A percentile compares a stretch with the other conserved stretches of the same genome.
Evolutionary conservation across 2,329 filamentous ascomycete genomes (phyloP).

Genomic region (Lojkania enalia): DNA sequence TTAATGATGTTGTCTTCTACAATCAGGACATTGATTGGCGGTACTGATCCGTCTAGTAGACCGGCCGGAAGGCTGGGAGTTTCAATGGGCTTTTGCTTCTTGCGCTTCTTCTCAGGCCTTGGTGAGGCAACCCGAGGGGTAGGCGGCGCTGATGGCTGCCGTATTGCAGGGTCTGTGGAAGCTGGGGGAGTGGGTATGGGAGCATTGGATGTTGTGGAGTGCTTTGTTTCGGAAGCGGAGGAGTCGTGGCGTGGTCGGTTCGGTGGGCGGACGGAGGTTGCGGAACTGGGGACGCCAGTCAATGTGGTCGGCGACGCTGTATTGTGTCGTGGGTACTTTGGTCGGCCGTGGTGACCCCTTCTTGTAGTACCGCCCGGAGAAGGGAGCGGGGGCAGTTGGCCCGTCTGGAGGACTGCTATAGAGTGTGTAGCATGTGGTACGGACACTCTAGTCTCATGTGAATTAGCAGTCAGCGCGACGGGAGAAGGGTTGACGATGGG

Average conservation of each 20-base stretch:
- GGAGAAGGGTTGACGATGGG: constrained; percentile 49
- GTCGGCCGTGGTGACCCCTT: constrained; percentile 61
- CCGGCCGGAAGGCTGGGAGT: constrained; percentile 58
- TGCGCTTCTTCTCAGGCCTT: constrained; percentile 53
- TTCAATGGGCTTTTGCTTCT: constrained; percentile 46
- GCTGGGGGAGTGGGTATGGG: constrained; percentile 60
- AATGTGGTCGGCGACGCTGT: constrained; percentile 80
- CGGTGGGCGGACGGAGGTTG: constrained; percentile 32
- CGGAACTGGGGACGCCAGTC: constrained; percentile 46
- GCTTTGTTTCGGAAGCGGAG: constrained; percentile 49
- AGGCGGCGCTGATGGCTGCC: constrained; percentile 49
- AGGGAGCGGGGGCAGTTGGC: constrained; percentile 77
- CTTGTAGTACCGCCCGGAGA: constrained; percentile 76
- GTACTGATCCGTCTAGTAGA: constrained; percentile 75
- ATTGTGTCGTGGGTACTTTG: constrained; percentile 69
- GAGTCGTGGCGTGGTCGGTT: constrained; percentile 46
- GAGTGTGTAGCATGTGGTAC: constrained; percentile 55
- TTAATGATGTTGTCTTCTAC: constrained; percentile 99
- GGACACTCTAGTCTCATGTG: constrained; percentile 44
- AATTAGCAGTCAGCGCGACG: constrained; percentile 39
- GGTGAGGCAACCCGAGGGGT: constrained; percentile 56
- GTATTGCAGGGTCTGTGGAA: constrained; percentile 44
- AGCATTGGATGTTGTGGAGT: constrained; percentile 49
- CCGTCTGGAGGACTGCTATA: constrained; percentile 79
- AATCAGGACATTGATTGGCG: constrained; percentile 95